These are phyloP conservation scores for Lentithecium fluviatile DNA, from an alignment of 495 filamentous ascomycete genomes.

Conservation along the genomic window DNA sequence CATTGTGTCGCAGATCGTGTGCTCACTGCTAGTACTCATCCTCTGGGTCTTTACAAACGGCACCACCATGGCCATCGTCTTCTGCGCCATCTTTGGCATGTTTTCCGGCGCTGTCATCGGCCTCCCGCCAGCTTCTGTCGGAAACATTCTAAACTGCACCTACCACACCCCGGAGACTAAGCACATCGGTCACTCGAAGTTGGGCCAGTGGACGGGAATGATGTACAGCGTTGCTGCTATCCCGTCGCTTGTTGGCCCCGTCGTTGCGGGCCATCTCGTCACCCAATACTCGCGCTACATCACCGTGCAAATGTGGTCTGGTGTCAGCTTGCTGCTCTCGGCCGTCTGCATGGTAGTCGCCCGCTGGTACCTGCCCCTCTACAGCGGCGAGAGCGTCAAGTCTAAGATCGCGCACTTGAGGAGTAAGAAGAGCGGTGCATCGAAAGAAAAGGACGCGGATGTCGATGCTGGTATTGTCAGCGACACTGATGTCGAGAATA, in stretches of 20 bases:
- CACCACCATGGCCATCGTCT: conserved; percentile 40
- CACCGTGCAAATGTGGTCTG: conserved; percentile 43
- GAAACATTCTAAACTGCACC: conserved; percentile 41
- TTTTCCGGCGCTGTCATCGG: conserved; percentile 46
- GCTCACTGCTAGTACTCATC: conserved; percentile 40
- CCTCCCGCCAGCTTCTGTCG: conserved; percentile 46
- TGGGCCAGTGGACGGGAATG: conserved; percentile 51
- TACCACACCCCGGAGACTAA: conserved; percentile 21
- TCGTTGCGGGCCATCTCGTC: conserved; percentile 45
- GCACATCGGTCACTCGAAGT: conserved; percentile 28
- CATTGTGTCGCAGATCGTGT: conserved; percentile 36
- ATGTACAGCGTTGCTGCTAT: conserved; percentile 44
- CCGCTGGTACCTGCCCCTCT: conserved; percentile 20
- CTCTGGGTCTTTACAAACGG: conserved; percentile 42
- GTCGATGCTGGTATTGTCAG: background rate
- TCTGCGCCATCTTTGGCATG: conserved; percentile 46
- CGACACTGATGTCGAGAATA: conserved; percentile 3
- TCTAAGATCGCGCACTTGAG: conserved; percentile 2
- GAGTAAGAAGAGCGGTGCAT: background rate
- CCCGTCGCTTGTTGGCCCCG: conserved; percentile 44
- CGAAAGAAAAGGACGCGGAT: background rate
- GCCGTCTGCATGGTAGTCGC: conserved; percentile 37
- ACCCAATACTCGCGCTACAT: conserved; percentile 28
- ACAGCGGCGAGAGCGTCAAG: conserved; percentile 14
- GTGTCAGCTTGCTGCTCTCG: conserved; percentile 32